Evolutionary conservation across 2,329 filamentous ascomycete species (phyloP), one percentile per base, ranked within the genome.

Genomic region (Talaromyces amestolkiae): DNA sequence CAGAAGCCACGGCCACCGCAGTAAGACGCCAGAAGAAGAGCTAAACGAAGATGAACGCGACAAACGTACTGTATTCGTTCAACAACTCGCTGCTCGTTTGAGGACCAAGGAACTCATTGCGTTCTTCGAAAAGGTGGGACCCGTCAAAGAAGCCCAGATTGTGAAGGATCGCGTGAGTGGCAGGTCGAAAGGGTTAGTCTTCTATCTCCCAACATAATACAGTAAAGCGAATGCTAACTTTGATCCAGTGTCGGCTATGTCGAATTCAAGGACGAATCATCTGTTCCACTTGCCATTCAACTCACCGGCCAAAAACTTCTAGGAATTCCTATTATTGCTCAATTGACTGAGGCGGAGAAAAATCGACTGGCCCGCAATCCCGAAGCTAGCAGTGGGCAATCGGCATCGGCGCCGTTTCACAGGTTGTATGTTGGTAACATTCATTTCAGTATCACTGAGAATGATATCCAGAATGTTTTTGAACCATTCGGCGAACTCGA

Each of bases 361-460:
- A 99, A 99, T 77, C 93, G 95, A 72, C 94, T 97, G 84, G 92
- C 93, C 69, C 92, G 94, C 71, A 94, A 87, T 69, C 87, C 91
- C 61, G 91, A 95, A 72, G 72, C 84, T 59, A 85, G 85, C 70
- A 88, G 85, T 70, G 83, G 81, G 66, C 87, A 92, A 71, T 89
- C 90, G 67, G 93, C 93, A 76, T 90, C 91, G 68, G 90, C 96
- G 66, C 95, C 95, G 27, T 98, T 98, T 83, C 95, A 99, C 81
- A 91, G 96, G 72, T 90, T 99, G 67, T 99, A 98, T 79, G 94
- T 99, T 72, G 95, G 95, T 80, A 99, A 99, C 78, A 98, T 99
- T 72, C 95, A 99, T 83, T 99, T 99, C 86, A 97, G 93, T 78
- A 96, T 99, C 77, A 97, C 93, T 76, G 95, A 99, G 81, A 89